Conservation (phyloP, 805 yeast species). For the Cyberlindnera meyerae region DNA sequence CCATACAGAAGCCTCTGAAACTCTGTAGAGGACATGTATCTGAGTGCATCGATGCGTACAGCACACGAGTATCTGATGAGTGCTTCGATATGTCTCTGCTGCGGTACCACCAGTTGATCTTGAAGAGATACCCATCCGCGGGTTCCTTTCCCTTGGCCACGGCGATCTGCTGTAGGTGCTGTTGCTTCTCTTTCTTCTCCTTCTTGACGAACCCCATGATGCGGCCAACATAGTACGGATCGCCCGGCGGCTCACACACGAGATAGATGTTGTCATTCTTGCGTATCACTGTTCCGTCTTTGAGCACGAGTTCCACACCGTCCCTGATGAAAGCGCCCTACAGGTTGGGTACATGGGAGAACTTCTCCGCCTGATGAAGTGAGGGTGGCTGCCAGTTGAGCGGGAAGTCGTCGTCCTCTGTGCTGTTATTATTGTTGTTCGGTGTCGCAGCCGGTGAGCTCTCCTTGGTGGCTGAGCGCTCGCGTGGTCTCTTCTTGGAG, state of each 20-base stretch:
- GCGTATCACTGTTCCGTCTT: slow-evolving; percentile 21
- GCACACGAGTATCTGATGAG: slow-evolving; percentile 63
- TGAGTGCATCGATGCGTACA: slow-evolving; percentile 82
- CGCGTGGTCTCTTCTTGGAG: slow-evolving; percentile 8
- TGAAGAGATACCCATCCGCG: slow-evolving; percentile 52
- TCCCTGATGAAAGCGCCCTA: slow-evolving; percentile 33
- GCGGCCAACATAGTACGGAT: slow-evolving; percentile 86
- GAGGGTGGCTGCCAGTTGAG: slow-evolving; percentile 23
- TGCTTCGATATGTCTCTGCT: slow-evolving; percentile 76
- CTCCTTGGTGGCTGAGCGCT: slow-evolving; percentile 9
- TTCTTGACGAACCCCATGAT: slow-evolving; percentile 64
- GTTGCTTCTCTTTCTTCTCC: slow-evolving; percentile 17
- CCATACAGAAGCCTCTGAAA: slow-evolving; percentile 70
- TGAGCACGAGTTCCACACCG: slow-evolving; percentile 16
- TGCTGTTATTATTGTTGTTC: too few relatives aligned
- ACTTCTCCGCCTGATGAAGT: slow-evolving; percentile 11
- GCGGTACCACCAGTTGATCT: slow-evolving; percentile 88
- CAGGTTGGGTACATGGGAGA: slow-evolving; percentile 34
- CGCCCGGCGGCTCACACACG: slow-evolving; percentile 90
- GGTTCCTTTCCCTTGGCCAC: slow-evolving; percentile 29
- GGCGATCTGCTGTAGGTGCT: background rate
- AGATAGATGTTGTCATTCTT: slow-evolving; percentile 65
- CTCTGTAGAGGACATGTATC: slow-evolving; percentile 75
- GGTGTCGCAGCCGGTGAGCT: slow-evolving; percentile 14
- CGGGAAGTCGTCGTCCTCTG: slow-evolving; percentile 16